Percentiles rank a stretch among this genome's conserved stretches.
phyloP scores from a whole-genome alignment of 2,329 filamentous ascomycete genomes.

The Fusarium musae region DNA sequence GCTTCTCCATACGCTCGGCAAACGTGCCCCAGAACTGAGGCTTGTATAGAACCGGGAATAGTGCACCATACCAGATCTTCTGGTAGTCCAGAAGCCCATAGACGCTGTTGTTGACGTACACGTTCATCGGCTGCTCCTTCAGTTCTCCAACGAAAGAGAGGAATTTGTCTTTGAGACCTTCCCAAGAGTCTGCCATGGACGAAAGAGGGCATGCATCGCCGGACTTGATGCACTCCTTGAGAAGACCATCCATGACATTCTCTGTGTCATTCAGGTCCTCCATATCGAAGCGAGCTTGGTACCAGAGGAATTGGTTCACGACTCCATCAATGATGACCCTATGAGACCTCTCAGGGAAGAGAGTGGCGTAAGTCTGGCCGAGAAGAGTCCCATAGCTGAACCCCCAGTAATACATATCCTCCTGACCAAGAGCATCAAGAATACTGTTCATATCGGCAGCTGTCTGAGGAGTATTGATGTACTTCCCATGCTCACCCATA shows the following conservation, averaged over 20 bases:
- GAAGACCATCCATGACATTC: constrained; percentile 47
- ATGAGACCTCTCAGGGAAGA: constrained; percentile 50
- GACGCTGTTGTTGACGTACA: constrained; percentile 55
- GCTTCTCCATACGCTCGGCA: constrained; percentile 48
- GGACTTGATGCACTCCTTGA: constrained; percentile 54
- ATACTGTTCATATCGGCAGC: constrained; percentile 64
- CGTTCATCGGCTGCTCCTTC: constrained; percentile 51
- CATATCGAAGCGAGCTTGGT: constrained; percentile 37
- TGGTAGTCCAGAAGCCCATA: constrained; percentile 54
- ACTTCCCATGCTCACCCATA: constrained; percentile 56
- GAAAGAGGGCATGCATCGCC: constrained; percentile 58
- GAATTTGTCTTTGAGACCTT: constrained; percentile 50
- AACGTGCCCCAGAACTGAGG: constrained; percentile 52
- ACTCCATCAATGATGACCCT: constrained; percentile 53
- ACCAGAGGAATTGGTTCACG: constrained; percentile 50
- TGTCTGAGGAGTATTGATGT: constrained; percentile 62
- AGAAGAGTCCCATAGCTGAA: constrained; percentile 56
- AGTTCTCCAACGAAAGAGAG: constrained; percentile 49
- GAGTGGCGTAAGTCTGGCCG: constrained; percentile 54
- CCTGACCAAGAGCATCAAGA: constrained; percentile 52
- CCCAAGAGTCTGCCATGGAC: constrained; percentile 49
- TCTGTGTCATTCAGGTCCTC: constrained; percentile 47
- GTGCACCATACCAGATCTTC: constrained; percentile 49
- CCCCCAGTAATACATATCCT: constrained; percentile 54
- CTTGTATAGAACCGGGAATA: constrained; percentile 55